phyloP scores from a whole-genome alignment of 1,284 basidiomycete species.

The Ustilago cynodontis region DNA sequence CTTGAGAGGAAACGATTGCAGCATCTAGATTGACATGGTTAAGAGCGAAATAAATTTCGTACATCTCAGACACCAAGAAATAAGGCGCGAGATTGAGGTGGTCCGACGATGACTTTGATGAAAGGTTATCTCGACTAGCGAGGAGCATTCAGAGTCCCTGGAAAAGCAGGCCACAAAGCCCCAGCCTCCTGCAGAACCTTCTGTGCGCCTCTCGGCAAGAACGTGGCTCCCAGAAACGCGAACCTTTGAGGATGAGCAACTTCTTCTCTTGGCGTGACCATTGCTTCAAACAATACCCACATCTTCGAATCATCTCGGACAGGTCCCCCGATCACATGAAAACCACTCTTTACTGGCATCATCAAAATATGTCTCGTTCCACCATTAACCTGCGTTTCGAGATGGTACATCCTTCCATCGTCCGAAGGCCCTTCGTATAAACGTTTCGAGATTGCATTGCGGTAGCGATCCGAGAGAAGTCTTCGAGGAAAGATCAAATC shows the following conservation, averaged over 20 bases:
- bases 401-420: neutral
- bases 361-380: slow-evolving; percentile 1
- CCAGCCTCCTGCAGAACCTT: neutral
- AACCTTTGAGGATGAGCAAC: neutral
- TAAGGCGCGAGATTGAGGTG: no score
- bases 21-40: no score
- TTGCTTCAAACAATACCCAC: slow-evolving; percentile 19
- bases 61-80: no score
- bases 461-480: neutral
- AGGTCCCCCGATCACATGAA: neutral
- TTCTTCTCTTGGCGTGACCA: neutral
- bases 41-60: no score
- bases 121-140: no score
- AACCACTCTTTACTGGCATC: neutral
- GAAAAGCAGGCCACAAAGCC: neutral
- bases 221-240: slow-evolving; percentile 2
- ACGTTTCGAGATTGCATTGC: neutral
- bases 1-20: no score
- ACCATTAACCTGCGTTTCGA: neutral
- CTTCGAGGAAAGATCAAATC: neutral
- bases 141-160: neutral
- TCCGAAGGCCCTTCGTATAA: neutral
- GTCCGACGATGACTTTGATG: no score
- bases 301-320: neutral
- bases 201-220: neutral